Evolutionary conservation across 768 basidiomycete species (phyloP).

Genomic region (Leccinum barrowsii): DNA sequence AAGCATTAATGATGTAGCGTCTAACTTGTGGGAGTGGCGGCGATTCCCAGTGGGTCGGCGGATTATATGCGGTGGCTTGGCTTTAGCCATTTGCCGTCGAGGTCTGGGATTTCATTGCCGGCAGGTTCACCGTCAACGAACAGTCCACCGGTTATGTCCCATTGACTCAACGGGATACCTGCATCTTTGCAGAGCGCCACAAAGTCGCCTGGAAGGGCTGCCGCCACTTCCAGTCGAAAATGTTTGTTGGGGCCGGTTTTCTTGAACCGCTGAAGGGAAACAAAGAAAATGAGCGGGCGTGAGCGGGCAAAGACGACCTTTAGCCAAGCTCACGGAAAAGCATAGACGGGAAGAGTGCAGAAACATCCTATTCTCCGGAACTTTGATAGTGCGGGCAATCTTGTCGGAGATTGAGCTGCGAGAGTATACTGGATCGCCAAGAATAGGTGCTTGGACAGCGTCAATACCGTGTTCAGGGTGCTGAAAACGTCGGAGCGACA

Average conservation of each 20-base stretch:
- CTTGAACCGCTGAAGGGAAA: constrained; percentile 43
- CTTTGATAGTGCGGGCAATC: constrained; percentile 21
- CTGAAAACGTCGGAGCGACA: constrained; percentile 8
- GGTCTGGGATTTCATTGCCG: constrained; percentile 33
- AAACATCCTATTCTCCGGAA: constrained; percentile 51
- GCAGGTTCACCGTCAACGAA: constrained; percentile 42
- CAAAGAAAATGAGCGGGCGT: background rate
- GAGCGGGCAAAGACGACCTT: background rate
- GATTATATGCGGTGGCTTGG: constrained; percentile 9
- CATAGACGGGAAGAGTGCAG: constrained; percentile 59
- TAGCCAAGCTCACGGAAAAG: constrained; percentile 43
- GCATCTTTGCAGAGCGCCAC: constrained; percentile 44
- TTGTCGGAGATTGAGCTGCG: constrained; percentile 32
- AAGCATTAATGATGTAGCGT: background rate
- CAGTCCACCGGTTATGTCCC: constrained; percentile 43
- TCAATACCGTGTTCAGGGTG: constrained; percentile 10
- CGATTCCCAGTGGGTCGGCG: constrained; percentile 7
- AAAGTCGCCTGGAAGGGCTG: constrained; percentile 60
- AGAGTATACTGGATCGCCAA: constrained; percentile 59
- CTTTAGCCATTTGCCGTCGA: constrained; percentile 37
- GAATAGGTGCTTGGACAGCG: constrained; percentile 51
- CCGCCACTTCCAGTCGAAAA: constrained; percentile 49
- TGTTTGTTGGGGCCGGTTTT: constrained; percentile 42
- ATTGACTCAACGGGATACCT: constrained; percentile 38
- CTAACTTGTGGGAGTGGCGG: constrained; percentile 2